A percentile compares a stretch with the other conserved stretches of the same genome.
These are phyloP conservation scores for Ottelia alismoides DNA, from an alignment of 106 monocot species.

Conservation along the genomic window DNA sequence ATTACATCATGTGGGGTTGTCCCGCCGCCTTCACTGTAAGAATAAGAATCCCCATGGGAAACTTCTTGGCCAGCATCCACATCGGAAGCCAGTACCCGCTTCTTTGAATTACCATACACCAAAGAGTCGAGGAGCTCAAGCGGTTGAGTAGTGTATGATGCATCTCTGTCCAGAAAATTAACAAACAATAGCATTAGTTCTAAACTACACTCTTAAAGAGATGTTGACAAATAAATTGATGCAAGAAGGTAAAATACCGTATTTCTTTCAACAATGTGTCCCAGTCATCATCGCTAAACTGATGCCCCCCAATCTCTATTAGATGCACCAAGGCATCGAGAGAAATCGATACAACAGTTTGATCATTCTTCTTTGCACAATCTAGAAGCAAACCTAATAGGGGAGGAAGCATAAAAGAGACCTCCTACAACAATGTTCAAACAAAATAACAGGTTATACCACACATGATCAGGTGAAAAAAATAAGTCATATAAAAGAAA, in stretches of 20 bases:
- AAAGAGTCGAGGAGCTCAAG: slow-evolving; percentile 92
- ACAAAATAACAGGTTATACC: neutral
- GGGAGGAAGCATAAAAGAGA: slow-evolving; percentile 92
- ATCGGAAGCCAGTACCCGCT: slow-evolving; percentile 14
- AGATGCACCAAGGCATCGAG: slow-evolving; percentile 96
- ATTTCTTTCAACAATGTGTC: slow-evolving; percentile 88
- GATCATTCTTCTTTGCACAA: slow-evolving; percentile 97
- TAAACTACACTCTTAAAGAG: neutral
- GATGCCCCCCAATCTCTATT: slow-evolving; percentile 92
- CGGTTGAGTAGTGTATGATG: slow-evolving; percentile 90
- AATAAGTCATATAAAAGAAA: neutral
- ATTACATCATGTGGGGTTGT: slow-evolving; percentile 6
- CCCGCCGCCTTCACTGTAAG: slow-evolving; percentile 18
- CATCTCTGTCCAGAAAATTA: slow-evolving; percentile 55
- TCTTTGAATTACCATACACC: slow-evolving; percentile 53
- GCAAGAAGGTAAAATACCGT: slow-evolving; percentile 26
- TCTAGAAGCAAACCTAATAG: slow-evolving; percentile 88
- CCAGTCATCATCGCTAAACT: slow-evolving; percentile 90
- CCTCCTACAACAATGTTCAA: slow-evolving; percentile 40
- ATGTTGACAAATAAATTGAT: neutral
- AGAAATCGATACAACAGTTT: slow-evolving; percentile 90
- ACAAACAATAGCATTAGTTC: slow-evolving; percentile 1
- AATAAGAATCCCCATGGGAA: slow-evolving; percentile 20
- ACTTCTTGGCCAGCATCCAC: slow-evolving; percentile 11
- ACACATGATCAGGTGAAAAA: neutral